Conservation (phyloP, 1,139 yeast species). For the Trichomonascaceae sp. region DNA sequence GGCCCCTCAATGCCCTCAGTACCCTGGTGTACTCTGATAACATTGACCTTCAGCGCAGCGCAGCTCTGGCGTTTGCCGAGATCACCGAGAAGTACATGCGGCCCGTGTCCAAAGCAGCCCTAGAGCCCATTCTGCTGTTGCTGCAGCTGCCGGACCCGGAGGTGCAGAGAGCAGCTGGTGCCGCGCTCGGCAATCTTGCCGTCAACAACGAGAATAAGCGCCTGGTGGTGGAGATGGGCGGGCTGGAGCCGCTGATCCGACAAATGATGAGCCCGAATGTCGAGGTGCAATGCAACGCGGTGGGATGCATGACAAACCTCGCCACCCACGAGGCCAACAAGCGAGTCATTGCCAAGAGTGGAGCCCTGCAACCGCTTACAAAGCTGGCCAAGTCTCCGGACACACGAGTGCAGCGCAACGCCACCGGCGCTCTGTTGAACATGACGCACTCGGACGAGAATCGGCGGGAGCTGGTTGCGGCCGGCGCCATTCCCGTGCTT, state of each 20-base stretch:
- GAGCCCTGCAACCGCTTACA: constrained; percentile 91
- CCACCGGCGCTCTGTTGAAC: constrained; percentile 92
- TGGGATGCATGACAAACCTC: constrained; percentile 93
- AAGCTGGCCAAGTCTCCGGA: constrained; percentile 89
- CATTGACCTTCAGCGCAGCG: constrained; percentile 89
- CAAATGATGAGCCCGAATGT: constrained; percentile 97
- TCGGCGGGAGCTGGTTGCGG: constrained; percentile 90
- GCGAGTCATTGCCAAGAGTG: constrained; percentile 88
- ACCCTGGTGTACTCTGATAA: constrained; percentile 92
- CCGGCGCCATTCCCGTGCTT: constrained; percentile 95
- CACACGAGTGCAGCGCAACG: constrained; percentile 92
- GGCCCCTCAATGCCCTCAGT: constrained; percentile 77
- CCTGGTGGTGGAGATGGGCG: constrained; percentile 95
- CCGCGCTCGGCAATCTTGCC: constrained; percentile 93
- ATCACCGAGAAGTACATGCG: constrained; percentile 80
- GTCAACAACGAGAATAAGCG: constrained; percentile 91
- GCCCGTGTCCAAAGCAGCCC: constrained; percentile 78
- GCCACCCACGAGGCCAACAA: constrained; percentile 99
- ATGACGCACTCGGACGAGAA: constrained; percentile 98
- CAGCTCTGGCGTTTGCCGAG: constrained; percentile 97
- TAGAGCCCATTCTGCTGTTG: constrained; percentile 82
- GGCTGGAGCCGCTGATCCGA: constrained; percentile 85
- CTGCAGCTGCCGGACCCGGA: constrained; percentile 83
- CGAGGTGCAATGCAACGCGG: constrained; percentile 98
- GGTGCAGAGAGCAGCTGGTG: constrained; percentile 97